Evolutionary conservation across 208 protist species (phyloP), one percentile per base, ranked within the genome.

Genomic region (Angomonas ambiguus): DNA sequence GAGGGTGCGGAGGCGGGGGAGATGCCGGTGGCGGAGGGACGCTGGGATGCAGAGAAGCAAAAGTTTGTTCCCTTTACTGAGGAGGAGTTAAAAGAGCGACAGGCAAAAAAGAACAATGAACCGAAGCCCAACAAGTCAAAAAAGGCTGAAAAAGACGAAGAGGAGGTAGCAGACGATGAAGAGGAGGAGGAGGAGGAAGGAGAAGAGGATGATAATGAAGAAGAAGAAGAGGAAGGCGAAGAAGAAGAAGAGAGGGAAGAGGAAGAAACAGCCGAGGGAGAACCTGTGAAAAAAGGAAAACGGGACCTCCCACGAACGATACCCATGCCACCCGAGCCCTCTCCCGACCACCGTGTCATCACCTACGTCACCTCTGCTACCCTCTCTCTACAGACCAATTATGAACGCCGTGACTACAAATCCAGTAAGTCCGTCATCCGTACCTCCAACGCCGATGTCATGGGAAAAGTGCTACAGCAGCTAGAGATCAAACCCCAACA

Each of bases 281-380:
- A 63, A 24, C 55, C 79, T 66, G 56, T 32, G 35, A 68, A 3
- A 38, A 69, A 34, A 16, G 10, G 28, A 24, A 65, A 65, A 49
- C 86, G 97, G 65, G 82, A 91, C 51, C 69, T 76, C 55, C 77
- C 87, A 30, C 87, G 88, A 38, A 79, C 77, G 1, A 91, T 83
- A 27, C 69, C 78, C 33, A 95, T 95, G 88, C 92, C 94, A 1
- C 62, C 86, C 20, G 77, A 80, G 51, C 91, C 86, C 20, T 42
- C 62, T 25, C 75, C 76, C 1, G 70, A 73, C 41, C 83, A 93
- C 69, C 79, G 79, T 27, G 78, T 95, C 10, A 59, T 80, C 45
- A 95, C 90, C 4, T 94, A 85, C 78, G 81, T 97, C 8, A 95
- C 87, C 0, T 95, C 87, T 31, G 93, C 93, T 5, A 97, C 93